phyloP scores from a whole-genome alignment of 495 filamentous ascomycete genomes.

The Xeromyces bisporus region DNA sequence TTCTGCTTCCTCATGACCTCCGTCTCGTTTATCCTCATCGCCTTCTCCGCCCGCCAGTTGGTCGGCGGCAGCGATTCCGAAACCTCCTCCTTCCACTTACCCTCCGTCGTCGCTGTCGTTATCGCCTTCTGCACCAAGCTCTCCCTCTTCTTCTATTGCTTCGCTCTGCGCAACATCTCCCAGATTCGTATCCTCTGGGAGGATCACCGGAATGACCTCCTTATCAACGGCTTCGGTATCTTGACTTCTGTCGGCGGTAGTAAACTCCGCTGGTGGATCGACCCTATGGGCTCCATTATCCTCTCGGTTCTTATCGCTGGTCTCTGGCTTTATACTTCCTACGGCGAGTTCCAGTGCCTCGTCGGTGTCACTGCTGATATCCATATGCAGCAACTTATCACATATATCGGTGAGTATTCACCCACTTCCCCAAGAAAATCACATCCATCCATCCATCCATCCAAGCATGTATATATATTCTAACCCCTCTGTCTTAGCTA shows the following conservation, averaged over 20 bases:
- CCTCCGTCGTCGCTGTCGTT: constrained; percentile 75
- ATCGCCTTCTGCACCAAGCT: constrained; percentile 77
- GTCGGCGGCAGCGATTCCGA: constrained; percentile 20
- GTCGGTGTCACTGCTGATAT: constrained; percentile 78
- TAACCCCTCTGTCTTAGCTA: constrained; percentile 24
- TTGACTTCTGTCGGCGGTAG: constrained; percentile 73
- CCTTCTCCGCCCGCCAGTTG: constrained; percentile 63
- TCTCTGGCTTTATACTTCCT: constrained; percentile 75
- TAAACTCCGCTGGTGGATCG: constrained; percentile 87
- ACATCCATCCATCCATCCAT: neutral
- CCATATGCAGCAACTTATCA: constrained; percentile 81
- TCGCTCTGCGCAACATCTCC: constrained; percentile 71
- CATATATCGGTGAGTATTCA: constrained; percentile 59
- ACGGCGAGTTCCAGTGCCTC: constrained; percentile 74
- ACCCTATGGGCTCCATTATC: constrained; percentile 80
- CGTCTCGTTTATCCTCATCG: constrained; percentile 81
- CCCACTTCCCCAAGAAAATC: neutral
- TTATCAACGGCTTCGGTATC: constrained; percentile 83
- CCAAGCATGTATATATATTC: neutral
- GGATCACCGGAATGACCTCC: constrained; percentile 77
- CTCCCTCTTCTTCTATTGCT: constrained; percentile 77
- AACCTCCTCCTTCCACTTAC: constrained; percentile 53
- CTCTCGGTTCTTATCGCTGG: constrained; percentile 57
- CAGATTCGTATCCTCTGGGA: constrained; percentile 90
- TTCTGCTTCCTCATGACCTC: constrained; percentile 96